A percentile compares a stretch with the other conserved stretches of the same genome.
These are phyloP conservation scores for Suillus brevipes DNA, from an alignment of 768 basidiomycete species.

Conservation along the genomic window DNA sequence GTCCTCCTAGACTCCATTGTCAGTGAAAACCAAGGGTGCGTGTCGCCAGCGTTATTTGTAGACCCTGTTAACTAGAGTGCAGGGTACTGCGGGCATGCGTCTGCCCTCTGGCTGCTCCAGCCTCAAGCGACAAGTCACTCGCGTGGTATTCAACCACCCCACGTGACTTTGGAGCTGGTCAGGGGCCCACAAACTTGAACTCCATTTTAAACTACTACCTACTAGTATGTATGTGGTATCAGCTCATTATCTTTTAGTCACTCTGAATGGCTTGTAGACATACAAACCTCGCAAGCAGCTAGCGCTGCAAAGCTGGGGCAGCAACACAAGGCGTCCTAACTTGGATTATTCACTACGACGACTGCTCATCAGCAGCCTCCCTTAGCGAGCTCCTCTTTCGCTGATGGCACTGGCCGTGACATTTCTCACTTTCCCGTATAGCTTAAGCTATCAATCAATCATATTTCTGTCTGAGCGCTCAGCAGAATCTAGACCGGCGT, in stretches of 20 bases:
- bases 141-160: background rate
- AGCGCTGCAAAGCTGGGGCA: no score
- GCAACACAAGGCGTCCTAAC: no score
- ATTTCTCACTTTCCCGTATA: no score
- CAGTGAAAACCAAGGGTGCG: background rate
- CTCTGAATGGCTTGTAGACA: no score
- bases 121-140: background rate
- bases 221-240: no score
- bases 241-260: background rate
- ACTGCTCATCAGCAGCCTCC: background rate
- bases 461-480: background rate
- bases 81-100: conserved; percentile 1
- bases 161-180: background rate
- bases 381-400: background rate
- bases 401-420: no score
- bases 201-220: no score
- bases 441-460: background rate
- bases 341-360: no score
- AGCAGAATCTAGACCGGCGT: background rate
- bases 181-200: background rate
- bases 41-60: background rate
- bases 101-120: background rate
- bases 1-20: background rate
- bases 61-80: background rate
- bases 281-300: no score